Base-by-base conservation (phyloP, 108 stramenopile species). In the Fistulifera pelliculosa region DNA sequence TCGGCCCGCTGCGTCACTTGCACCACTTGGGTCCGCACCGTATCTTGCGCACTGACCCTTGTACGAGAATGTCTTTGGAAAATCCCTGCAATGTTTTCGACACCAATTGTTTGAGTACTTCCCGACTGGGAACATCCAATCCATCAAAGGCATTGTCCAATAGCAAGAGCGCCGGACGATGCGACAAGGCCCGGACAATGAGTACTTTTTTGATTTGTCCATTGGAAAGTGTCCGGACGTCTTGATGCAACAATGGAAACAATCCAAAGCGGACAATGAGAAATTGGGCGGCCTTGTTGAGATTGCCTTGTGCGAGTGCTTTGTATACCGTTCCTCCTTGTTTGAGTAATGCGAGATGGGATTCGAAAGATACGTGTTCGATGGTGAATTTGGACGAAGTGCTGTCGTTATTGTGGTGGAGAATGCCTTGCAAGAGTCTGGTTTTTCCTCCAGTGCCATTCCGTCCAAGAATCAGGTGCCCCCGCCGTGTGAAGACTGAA, bases 71-170 rank as follows among this genome's bases (percentile, higher is more conserved):
- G 48, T 80, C 79, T 52, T 68, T 66, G 13, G 65, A 58, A 61
- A 85, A 90, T n/a, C 88, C 88, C 17, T 38, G 25, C 43, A 83
- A 38, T 6, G 80, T 83, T 44, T 74, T 56, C 12, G 73, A 61
- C 7, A 86, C 63, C 22, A 86, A 53, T 18, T 83, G 74, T 17
- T 57, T 47, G 43, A 86, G 53, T 12, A 65, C 68, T 14, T 56
- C 28, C 18, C 83, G 60, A 6, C 75, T 76, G 23, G 66, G 53
- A 17, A 74, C 68, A 70, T 90, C 88, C 28, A 85, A 66, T 3
- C 88, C 88, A 63, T 90, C 88, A 70, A 81, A 81, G 24, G 82
- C 79, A 67, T 90, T 85, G 65, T 90, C 88, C 15, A 90, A 50
- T 35, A 90, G 26, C 52, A 90, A 52, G 28, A 90, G 47, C 38